Base-by-base conservation (phyloP, 2,329 filamentous ascomycete genomes). In the Conoideocrella luteorostrata region DNA sequence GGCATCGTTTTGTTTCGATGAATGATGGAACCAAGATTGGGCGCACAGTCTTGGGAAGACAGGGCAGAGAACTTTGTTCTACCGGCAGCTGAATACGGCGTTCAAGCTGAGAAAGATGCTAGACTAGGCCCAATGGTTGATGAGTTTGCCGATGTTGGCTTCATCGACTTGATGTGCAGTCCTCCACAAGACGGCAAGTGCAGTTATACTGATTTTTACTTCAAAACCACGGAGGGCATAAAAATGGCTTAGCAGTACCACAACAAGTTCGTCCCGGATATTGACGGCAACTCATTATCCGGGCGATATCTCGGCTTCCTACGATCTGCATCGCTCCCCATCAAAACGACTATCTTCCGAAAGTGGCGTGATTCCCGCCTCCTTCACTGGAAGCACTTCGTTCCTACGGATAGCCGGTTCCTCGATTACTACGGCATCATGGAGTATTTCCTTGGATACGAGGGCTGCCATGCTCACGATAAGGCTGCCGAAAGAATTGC, bases 361-460 rank as follows among this genome's bases (percentile, higher is more conserved):
- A 87, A 93, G 60, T 93, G 86, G 87, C 86, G 90, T 56, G 86
- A 90, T 58, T 76, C 74, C 35, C 73, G 86, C 3, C 69, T 91
- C 2, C 69, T 88, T 2, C 74, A 84, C 1, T 93, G 87, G 86
- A 79, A 80, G 55, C 87, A 93, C 62, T 91, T 87, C 54, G 81
- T 89, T 2, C 87, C 87, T 13, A 81, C 91, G 75, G 84, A 89
- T 57, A 85, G 78, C 55, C 76, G 80, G 2, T 89, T 82, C 54
- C 67, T 76, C 28, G 87, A 90, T 52, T 74, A 85, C 54, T 89
- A 81, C 48, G 80, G 77, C 34, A 80, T 88, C 44, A 72, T 88
- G 71, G 78, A 84, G 45, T 90, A 87, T 56, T 88, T 90, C 54
- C 56, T 86, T 4, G 82, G 82, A 2, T 80, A 82, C 52, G 56